phyloP scores from a whole-genome alignment of 176 grass and related monocot species.

The Cenchrus purpureus region DNA sequence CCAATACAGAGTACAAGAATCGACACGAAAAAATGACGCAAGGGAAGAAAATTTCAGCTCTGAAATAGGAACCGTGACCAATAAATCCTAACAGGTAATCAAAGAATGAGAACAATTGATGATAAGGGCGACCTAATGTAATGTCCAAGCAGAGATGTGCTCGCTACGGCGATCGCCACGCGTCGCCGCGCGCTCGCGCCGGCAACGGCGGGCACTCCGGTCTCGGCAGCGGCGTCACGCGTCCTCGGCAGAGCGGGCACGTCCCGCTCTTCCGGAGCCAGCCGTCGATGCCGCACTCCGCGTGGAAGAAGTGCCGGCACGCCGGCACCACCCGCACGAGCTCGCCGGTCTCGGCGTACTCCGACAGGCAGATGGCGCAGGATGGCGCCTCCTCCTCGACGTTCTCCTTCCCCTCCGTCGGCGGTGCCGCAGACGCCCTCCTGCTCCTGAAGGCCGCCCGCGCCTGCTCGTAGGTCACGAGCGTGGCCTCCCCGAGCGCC shows the following conservation, averaged over 20 bases:
- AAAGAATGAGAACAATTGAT: not conserved
- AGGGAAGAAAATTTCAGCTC: not conserved
- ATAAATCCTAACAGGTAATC: not conserved
- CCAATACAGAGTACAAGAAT: not conserved
- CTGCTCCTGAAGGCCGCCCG: too few relatives aligned
- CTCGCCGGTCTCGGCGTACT: constrained; percentile 1
- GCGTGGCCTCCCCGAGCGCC: constrained; percentile 9
- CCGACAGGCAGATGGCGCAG: constrained; percentile 38
- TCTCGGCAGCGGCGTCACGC: not conserved
- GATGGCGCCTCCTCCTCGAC: too few relatives aligned
- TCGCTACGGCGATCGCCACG: not conserved
- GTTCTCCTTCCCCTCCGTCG: too few relatives aligned
- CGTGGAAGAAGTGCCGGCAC: constrained; percentile 65
- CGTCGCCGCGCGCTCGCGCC: not conserved
- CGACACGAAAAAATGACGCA: not conserved
- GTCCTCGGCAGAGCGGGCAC: constrained; percentile 1
- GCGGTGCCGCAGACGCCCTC: not conserved
- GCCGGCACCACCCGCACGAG: constrained; percentile 46
- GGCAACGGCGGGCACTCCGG: constrained; percentile 1
- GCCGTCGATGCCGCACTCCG: constrained; percentile 29
- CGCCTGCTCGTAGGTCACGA: constrained; percentile 40
- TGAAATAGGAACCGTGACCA: not conserved
- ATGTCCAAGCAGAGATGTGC: not conserved
- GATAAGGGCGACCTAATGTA: not conserved
- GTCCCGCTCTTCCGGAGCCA: constrained; percentile 42